Evolutionary conservation across 768 basidiomycete genomes (phyloP).

Genomic region (Obba rivulosa): DNA sequence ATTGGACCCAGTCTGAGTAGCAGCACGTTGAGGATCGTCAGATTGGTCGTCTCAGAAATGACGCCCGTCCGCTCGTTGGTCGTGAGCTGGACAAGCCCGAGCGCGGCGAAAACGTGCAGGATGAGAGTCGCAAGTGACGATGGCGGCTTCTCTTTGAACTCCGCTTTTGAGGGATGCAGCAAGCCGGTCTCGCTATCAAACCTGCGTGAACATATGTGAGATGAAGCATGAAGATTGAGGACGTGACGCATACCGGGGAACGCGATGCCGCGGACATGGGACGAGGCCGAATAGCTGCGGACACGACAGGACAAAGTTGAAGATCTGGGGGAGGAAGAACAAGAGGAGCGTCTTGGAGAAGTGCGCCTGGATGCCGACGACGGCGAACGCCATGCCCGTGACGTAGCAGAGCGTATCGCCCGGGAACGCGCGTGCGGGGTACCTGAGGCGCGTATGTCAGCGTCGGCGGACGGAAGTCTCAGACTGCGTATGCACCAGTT

Average conservation of each 20-base stretch:
- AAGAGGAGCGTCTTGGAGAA: conserved; percentile 94
- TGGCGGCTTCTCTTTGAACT: conserved; percentile 53
- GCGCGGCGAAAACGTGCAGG: conserved; percentile 51
- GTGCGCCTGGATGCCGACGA: conserved; percentile 95
- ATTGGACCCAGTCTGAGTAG: conserved; percentile 79
- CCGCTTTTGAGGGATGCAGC: conserved; percentile 70
- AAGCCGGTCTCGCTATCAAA: conserved; percentile 71
- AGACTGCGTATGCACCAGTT: conserved; percentile 73
- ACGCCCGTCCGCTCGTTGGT: conserved; percentile 45
- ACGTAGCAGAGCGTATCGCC: conserved; percentile 98
- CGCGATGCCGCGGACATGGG: conserved; percentile 88
- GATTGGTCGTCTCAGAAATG: conserved; percentile 74
- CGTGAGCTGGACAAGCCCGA: conserved; percentile 67
- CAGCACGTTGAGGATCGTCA: conserved; percentile 88
- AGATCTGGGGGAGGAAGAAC: conserved; percentile 97
- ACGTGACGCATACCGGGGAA: conserved; percentile 63
- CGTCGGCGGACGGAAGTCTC: not conserved
- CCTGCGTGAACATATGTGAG: conserved; percentile 32
- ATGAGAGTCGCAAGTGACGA: conserved; percentile 46
- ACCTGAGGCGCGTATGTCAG: conserved; percentile 47
- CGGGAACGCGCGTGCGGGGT: conserved; percentile 90
- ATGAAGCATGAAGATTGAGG: not conserved
- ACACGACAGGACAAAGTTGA: conserved; percentile 93
- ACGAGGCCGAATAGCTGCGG: conserved; percentile 95
- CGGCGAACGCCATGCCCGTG: conserved; percentile 97